These are phyloP conservation scores for Irpex rosettiformis DNA, from an alignment of 1,284 basidiomycete genomes.

Conservation along the genomic window DNA sequence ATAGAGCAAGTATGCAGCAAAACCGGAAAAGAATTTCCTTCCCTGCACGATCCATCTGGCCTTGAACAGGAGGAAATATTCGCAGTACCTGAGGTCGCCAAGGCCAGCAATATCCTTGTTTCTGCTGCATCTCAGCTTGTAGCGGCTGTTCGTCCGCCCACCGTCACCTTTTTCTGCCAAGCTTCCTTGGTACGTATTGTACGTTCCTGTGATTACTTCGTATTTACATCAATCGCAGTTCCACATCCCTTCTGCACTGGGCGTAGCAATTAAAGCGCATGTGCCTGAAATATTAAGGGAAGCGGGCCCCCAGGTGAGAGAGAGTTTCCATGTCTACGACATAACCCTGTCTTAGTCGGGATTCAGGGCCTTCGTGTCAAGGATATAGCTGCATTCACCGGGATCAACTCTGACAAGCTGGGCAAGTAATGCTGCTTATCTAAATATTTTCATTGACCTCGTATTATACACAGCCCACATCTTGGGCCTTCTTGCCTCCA, in stretches of 20 bases:
- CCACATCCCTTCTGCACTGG: not conserved
- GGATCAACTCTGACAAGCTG: constrained; percentile 30
- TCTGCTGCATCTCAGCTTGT: constrained; percentile 8
- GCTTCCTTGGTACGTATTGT: not conserved
- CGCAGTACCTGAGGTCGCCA: not conserved
- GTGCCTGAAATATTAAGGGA: not conserved
- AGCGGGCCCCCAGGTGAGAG: constrained; percentile 4
- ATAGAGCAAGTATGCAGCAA: not conserved
- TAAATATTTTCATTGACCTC: not conserved
- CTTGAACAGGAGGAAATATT: constrained; percentile 13
- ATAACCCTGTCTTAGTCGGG: not conserved
- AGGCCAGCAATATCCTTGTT: not conserved
- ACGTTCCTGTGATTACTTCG: not conserved
- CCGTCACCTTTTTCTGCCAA: not conserved
- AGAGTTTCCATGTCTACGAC: not conserved
- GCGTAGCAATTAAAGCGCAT: not conserved
- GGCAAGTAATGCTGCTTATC: constrained; percentile 19
- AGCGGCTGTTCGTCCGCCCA: constrained; percentile 1
- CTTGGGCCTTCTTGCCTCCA: constrained; percentile 36
- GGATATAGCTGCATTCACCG: constrained; percentile 30
- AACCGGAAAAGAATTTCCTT: constrained; percentile 8
- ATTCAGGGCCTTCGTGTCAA: constrained; percentile 31
- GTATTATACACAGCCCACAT: constrained; percentile 28
- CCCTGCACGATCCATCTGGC: constrained; percentile 13
- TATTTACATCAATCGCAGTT: not conserved